Percentiles rank a stretch among this genome's conserved stretches.
phyloP scores from a whole-genome alignment of 257 asterid genomes.

The Salvia hispanica region DNA sequence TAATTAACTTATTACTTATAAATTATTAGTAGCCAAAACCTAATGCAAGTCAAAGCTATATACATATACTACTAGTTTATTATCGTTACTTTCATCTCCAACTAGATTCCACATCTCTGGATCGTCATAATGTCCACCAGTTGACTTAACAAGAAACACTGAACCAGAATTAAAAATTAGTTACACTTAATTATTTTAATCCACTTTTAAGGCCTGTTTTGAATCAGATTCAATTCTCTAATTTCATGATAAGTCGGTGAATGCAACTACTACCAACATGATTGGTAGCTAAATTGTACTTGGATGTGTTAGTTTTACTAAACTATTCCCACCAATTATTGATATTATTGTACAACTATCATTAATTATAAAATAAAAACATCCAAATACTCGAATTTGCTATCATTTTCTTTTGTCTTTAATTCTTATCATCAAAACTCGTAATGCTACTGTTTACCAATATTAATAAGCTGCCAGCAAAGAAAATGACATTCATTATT shows the following conservation, averaged over 20 bases:
- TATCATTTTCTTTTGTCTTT: not conserved
- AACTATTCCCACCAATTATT: conserved; percentile 24
- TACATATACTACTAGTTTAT: too few species aligned
- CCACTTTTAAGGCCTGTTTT: too few species aligned
- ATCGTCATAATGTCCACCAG: conserved; percentile 25
- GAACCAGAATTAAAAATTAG: conserved; percentile 8
- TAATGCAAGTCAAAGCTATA: too few species aligned
- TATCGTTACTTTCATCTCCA: not conserved
- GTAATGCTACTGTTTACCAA: too few species aligned
- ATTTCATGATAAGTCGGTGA: conserved; percentile 23
- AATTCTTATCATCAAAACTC: not conserved
- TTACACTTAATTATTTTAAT: conserved; percentile 19
- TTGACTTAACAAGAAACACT: conserved; percentile 33
- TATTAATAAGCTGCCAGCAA: too few species aligned
- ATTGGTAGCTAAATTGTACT: conserved; percentile 22
- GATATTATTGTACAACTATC: not conserved
- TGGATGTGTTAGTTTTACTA: conserved; percentile 15
- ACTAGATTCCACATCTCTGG: conserved; percentile 12
- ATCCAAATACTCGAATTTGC: not conserved
- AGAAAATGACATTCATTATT: too few species aligned
- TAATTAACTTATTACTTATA: too few species aligned
- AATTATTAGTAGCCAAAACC: too few species aligned
- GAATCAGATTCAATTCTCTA: too few species aligned
- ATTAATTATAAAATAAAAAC: not conserved
- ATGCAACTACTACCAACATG: not conserved